Conservation (phyloP, 352 stramenopile genomes). For the Elongisporangium anandrum region DNA sequence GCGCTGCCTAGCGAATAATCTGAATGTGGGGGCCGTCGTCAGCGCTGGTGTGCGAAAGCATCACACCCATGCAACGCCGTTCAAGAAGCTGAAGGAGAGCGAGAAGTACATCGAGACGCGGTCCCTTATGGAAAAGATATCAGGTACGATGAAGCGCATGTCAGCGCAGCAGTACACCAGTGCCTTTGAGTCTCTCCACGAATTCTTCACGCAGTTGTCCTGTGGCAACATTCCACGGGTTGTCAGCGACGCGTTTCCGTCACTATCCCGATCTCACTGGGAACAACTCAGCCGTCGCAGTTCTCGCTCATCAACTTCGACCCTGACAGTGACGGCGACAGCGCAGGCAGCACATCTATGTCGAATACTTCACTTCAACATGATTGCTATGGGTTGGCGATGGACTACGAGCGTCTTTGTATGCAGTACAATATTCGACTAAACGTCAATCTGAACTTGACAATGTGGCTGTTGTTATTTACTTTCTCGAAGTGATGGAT, state of each 20-base stretch:
- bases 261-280: too few relatives aligned
- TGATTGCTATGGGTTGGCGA: constrained; percentile 16
- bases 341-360: too few relatives aligned
- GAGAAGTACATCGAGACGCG: constrained; percentile 3
- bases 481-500: too few relatives aligned
- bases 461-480: constrained; percentile 19
- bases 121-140: constrained; percentile 3
- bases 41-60: not conserved
- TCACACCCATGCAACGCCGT: not conserved
- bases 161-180: too few relatives aligned
- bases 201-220: too few relatives aligned
- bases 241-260: too few relatives aligned
- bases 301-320: too few relatives aligned
- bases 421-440: constrained; percentile 15
- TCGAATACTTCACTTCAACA: constrained; percentile 24
- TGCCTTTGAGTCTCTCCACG: too few relatives aligned
- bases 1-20: constrained; percentile 1
- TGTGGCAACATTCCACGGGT: too few relatives aligned
- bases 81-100: not conserved
- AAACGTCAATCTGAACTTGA: constrained; percentile 18
- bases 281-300: too few relatives aligned
- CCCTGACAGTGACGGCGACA: too few relatives aligned
- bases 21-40: not conserved
- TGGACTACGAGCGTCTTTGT: constrained; percentile 9
- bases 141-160: constrained; percentile 12